These are phyloP conservation scores for Melampsora americana DNA, from an alignment of 1,284 basidiomycete species.

Conservation along the genomic window DNA sequence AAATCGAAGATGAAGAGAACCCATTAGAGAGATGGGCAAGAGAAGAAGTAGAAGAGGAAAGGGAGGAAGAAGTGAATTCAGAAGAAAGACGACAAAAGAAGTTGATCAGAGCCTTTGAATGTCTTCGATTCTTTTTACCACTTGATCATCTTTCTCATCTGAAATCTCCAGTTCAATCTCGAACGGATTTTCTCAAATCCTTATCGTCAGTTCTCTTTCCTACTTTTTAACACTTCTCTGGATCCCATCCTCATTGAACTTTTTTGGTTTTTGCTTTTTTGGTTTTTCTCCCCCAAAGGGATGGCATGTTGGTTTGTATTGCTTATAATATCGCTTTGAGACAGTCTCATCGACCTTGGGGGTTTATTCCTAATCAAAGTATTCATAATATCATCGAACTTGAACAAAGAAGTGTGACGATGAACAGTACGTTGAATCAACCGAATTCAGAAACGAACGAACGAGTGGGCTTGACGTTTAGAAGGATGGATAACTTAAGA, in stretches of 20 bases:
- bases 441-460: neutral
- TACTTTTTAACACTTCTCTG: too few species aligned
- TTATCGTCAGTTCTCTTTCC: constrained; percentile 45
- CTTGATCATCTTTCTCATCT: constrained; percentile 55
- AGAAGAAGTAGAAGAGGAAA: constrained; percentile 23
- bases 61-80: constrained; percentile 57
- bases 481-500: constrained; percentile 74
- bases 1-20: constrained; percentile 51
- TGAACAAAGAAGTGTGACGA: constrained; percentile 56
- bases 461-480: constrained; percentile 66
- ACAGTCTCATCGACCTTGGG: constrained; percentile 77
- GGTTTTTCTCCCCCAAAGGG: constrained; percentile 52
- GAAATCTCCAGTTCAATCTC: constrained; percentile 48
- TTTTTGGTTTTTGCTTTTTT: too few species aligned
- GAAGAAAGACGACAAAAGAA: constrained; percentile 52
- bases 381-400: constrained; percentile 73
- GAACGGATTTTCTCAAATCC: constrained; percentile 46
- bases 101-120: constrained; percentile 60
- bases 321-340: constrained; percentile 76
- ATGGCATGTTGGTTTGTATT: constrained; percentile 71
- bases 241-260: too few species aligned
- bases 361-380: constrained; percentile 70
- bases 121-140: constrained; percentile 60
- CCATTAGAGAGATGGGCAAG: neutral
- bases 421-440: too few species aligned